Conservation (phyloP, 2,329 filamentous ascomycete species). For the Colletotrichum viniferum region DNA sequence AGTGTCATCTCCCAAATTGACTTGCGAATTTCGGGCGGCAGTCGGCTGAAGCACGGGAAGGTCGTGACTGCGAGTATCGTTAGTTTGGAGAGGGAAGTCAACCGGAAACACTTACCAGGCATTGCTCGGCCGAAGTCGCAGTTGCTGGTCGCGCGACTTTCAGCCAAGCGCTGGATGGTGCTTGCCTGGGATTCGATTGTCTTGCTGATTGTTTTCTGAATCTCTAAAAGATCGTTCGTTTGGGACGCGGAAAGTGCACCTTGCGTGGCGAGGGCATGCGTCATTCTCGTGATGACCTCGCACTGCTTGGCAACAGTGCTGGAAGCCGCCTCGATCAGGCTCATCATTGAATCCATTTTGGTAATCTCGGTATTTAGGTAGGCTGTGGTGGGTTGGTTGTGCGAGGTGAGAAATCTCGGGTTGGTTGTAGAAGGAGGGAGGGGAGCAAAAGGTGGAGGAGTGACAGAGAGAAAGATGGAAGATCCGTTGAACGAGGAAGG, state of each 20-base stretch:
- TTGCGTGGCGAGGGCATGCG: not conserved
- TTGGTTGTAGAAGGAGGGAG: not conserved
- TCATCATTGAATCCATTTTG: not conserved
- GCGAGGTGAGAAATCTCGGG: not conserved
- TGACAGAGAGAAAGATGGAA: not conserved
- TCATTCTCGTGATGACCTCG: not conserved
- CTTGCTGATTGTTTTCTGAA: not conserved
- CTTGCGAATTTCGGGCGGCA: not conserved
- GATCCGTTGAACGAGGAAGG: not conserved
- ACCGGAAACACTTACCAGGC: not conserved
- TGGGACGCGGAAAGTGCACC: not conserved
- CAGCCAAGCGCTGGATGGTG: rapidly evolving
- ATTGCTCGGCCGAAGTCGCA: not conserved
- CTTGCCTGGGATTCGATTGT: not conserved
- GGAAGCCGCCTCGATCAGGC: not conserved
- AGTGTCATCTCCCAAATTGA: not conserved
- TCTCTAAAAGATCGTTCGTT: not conserved
- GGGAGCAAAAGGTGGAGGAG: not conserved
- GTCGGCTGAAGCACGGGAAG: not conserved
- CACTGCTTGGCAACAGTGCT: not conserved
- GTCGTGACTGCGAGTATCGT: not conserved
- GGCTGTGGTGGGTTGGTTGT: not conserved
- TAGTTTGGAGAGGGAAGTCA: not conserved
- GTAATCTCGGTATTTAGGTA: not conserved
- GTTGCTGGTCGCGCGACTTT: rapidly evolving